Percentiles rank a stretch among this genome's conserved stretches.
These are phyloP conservation scores for Erigeron canadensis DNA, from an alignment of 129 eudicot genomes.

Conservation along the genomic window DNA sequence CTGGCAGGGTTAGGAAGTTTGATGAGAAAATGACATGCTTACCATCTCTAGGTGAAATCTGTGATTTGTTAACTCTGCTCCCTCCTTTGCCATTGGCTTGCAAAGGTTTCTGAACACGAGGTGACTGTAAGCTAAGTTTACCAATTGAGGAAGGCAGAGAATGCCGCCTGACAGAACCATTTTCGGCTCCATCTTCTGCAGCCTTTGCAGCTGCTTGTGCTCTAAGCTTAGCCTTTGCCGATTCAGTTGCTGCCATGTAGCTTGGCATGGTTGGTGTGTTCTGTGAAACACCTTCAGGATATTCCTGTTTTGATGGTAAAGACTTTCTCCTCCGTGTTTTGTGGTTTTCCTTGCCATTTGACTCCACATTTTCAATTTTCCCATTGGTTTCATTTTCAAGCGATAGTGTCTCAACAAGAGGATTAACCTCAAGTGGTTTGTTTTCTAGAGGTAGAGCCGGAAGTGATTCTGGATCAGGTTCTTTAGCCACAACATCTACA, in stretches of 20 bases:
- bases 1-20: background rate
- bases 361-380: conserved; percentile 44
- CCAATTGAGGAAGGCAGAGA: conserved; percentile 72
- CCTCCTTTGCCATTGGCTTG: conserved; percentile 75
- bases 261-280: conserved; percentile 72
- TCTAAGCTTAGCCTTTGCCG: conserved; percentile 88
- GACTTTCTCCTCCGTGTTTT: conserved; percentile 71
- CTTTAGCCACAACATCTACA: conserved; percentile 17
- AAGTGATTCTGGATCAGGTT: conserved; percentile 41
- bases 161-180: conserved; percentile 62
- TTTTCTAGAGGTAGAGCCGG: conserved; percentile 29
- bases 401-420: conserved; percentile 31
- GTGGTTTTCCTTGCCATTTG: conserved; percentile 54
- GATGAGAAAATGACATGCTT: conserved; percentile 12
- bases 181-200: conserved; percentile 62
- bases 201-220: conserved; percentile 61
- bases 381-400: conserved; percentile 32
- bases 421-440: conserved; percentile 44
- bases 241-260: conserved; percentile 84
- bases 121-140: conserved; percentile 58
- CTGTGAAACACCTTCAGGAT: conserved; percentile 54
- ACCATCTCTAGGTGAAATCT: conserved; percentile 67
- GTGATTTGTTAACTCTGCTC: conserved; percentile 43
- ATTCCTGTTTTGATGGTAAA: conserved; percentile 59
- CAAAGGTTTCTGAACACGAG: conserved; percentile 66